Evolutionary conservation across 805 yeast species (phyloP).

Genomic region (Starmerella asiatica): DNA sequence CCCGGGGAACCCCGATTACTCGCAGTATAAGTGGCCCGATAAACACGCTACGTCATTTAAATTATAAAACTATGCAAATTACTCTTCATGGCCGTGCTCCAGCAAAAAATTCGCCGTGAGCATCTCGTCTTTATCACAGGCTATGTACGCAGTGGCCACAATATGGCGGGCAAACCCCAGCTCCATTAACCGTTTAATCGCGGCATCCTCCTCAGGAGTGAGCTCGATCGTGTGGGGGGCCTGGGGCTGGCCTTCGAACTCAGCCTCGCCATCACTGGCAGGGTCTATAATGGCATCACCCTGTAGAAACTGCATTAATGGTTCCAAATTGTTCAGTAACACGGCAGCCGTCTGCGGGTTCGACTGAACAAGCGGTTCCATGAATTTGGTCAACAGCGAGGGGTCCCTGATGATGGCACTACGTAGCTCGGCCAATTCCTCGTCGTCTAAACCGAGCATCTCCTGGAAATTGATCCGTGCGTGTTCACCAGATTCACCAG

Average conservation of each 20-base stretch:
- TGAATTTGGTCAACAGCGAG: slow-evolving; percentile 67
- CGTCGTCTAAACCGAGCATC: slow-evolving; percentile 33
- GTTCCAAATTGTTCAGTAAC: slow-evolving; percentile 54
- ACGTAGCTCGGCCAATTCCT: slow-evolving; percentile 48
- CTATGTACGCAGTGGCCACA: slow-evolving; percentile 88
- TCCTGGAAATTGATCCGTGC: slow-evolving; percentile 25
- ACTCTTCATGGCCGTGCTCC: slow-evolving; percentile 28
- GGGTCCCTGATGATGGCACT: slow-evolving; percentile 75
- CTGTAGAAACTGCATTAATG: slow-evolving; percentile 58
- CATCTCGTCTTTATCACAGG: slow-evolving; percentile 96
- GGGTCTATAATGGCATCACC: slow-evolving; percentile 27
- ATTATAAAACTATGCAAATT: neutral
- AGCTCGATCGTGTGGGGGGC: slow-evolving; percentile 31
- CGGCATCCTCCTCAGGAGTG: slow-evolving; percentile 72
- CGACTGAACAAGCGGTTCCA: slow-evolving; percentile 65
- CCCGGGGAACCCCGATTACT: slow-evolving; percentile 47
- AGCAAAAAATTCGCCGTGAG: slow-evolving; percentile 86
- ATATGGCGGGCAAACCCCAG: slow-evolving; percentile 80
- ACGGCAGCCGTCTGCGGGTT: slow-evolving; percentile 70
- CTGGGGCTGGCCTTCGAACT: slow-evolving; percentile 28
- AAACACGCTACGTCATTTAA: neutral
- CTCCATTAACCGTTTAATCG: slow-evolving; percentile 81
- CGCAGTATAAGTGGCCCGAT: slow-evolving; percentile 5
- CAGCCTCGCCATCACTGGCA: slow-evolving; percentile 32
- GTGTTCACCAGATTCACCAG: slow-evolving; percentile 25